Evolutionary conservation across 2,329 filamentous ascomycete species (phyloP), one percentile per base, ranked within the genome.

Genomic region (Scytalidium lignicola): DNA sequence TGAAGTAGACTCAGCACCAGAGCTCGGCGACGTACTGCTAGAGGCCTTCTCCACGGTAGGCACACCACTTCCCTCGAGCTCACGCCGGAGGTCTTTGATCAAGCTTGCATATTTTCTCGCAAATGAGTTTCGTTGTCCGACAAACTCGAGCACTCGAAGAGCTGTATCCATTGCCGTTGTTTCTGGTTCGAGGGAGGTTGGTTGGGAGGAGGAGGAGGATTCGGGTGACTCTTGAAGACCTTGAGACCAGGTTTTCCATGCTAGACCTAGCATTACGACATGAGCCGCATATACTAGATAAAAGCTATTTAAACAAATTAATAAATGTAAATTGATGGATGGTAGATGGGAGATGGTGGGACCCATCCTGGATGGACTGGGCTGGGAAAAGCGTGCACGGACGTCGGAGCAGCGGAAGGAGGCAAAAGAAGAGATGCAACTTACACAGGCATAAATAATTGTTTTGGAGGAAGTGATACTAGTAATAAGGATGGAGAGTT

Each of bases 81-180:
- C 41, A 37, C 46, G 45, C 42, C 42, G 44, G 19, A 52, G 47
- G 17, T 50, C 40, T 47, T 50, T 47, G 29, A 52, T 45, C 41
- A 50, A 39, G 41, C 40, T 47, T 20, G 44, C 47, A 43, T 51
- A 53, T 43, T 46, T 43, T 43, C 51, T 48, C 28, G 51, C 51
- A 44, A 53, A 53, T 21, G 51, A 40, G 41, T 51, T 53, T 40
- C 51, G 48, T 13, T 53, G 48, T 40, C 51, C 51, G 23, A 48
- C 50, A 41, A 48, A 51, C 21, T 50, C 48, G 26, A 53, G 48
- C 41, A 48, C 44, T 46, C 46, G 51, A 46, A 51, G 48, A 21
- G 48, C 45, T 41, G 51, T 21, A 41, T 53, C 51, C 40, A 53
- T 46, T 28, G 48, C 51, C 19, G 44, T 46, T 17, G 48, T 42